Base-by-base conservation (phyloP, 495 filamentous ascomycete species). In the Neurospora sp. region DNA sequence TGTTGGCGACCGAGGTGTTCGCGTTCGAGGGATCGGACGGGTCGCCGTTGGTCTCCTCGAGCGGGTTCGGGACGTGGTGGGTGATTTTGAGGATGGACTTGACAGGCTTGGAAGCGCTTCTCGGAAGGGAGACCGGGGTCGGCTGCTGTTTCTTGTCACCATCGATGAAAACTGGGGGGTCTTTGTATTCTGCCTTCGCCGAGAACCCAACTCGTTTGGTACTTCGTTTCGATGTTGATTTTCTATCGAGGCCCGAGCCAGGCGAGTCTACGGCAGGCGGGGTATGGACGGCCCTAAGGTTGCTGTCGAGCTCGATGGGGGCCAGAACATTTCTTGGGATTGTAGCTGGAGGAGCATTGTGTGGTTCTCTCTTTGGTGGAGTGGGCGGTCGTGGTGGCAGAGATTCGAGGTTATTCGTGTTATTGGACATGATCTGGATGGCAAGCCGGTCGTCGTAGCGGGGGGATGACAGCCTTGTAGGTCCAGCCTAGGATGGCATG, bases 1-100 rank as follows among this genome's bases (percentile, higher is more conserved):
- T 97, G 45, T 85, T 86, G 73, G 90, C 87, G 73, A 93, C 81
- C 80, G 77, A 84, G 38, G 76, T 81, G 74, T 74, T 81, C 74
- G 77, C 82, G 76, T 79, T 81, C 37, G 77, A 75, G 71, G 83
- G 78, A 74, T 82, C 82, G 71, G 73, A 72, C 31, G 72, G 74
- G 74, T 75, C 73, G 62, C 76, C 76, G 48, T 80, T 81, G 70
- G 80, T 81, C 8, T 83, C 75, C 43, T 84, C 84, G 71, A 86
- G 74, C 69, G 82, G 74, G 78, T 83, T 84, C 77, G 73, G 83
- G 79, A 76, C 85, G 79, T 73, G 82, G 78, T 81, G 84, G 72
- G 83, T 86, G 74, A 83, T 86, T 81, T 98, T 99, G 69, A 99
- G 87, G 72, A 99, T 98, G 3, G 94, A 95, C 78, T 95, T 97